Conservation (phyloP, 345 rosid genomes). For the Citrus australasica region DNA sequence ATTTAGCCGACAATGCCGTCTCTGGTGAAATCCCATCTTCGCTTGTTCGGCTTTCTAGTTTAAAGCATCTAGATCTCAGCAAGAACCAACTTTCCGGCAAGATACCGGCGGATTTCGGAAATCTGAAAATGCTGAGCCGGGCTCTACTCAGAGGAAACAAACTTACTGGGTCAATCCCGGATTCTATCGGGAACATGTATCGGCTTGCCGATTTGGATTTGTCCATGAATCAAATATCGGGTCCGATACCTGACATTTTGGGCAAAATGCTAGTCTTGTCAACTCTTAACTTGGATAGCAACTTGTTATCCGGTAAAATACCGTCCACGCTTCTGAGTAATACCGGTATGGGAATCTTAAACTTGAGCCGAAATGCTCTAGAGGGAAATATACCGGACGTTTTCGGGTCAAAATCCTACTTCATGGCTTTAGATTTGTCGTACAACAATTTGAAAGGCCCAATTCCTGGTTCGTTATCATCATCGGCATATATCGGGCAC, state of each 20-base stretch:
- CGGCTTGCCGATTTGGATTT: constrained; percentile 87
- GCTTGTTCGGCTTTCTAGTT: constrained; percentile 46
- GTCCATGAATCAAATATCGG: constrained; percentile 59
- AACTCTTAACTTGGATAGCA: constrained; percentile 61
- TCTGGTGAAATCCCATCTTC: constrained; percentile 66
- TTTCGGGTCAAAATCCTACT: constrained; percentile 65
- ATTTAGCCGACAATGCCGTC: constrained; percentile 75
- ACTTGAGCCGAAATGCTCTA: constrained; percentile 70
- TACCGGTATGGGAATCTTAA: constrained; percentile 60
- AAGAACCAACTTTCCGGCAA: constrained; percentile 60
- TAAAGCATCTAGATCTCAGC: constrained; percentile 75
- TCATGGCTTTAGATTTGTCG: constrained; percentile 77
- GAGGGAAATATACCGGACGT: constrained; percentile 80
- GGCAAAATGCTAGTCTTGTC: constrained; percentile 83
- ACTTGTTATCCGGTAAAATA: constrained; percentile 54
- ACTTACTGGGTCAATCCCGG: constrained; percentile 66
- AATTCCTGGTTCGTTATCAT: constrained; percentile 58
- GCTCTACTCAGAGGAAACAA: constrained; percentile 68
- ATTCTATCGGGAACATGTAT: constrained; percentile 48
- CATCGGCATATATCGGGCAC: constrained; percentile 67
- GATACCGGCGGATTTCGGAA: constrained; percentile 68
- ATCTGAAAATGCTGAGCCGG: constrained; percentile 73
- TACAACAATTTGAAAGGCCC: constrained; percentile 61
- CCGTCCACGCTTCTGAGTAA: constrained; percentile 52
- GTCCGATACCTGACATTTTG: constrained; percentile 55